Evolutionary conservation across 305 asterid species (phyloP).

Genomic region (Fraxinus dipetala): DNA sequence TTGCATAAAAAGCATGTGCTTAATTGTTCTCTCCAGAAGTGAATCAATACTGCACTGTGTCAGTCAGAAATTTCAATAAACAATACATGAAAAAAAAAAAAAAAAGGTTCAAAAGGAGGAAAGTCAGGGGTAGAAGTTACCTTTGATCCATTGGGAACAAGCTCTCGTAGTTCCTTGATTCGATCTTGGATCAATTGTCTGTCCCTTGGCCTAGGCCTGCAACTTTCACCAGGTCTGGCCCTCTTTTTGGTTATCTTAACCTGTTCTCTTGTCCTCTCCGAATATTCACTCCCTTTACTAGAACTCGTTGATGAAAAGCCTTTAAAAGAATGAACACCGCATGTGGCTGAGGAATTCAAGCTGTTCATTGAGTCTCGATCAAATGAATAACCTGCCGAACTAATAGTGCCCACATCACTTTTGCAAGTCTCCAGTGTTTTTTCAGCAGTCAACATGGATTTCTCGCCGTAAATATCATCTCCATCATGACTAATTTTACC

Average conservation of each 20-base stretch:
- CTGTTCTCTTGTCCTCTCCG: slow-evolving; percentile 56
- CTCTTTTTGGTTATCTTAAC: slow-evolving; percentile 64
- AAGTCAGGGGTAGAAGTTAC: slow-evolving; percentile 33
- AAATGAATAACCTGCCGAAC: slow-evolving; percentile 74
- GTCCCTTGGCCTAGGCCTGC: slow-evolving; percentile 96
- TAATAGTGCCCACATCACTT: slow-evolving; percentile 56
- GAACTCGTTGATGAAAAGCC: slow-evolving; percentile 70
- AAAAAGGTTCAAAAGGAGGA: slow-evolving; percentile 13
- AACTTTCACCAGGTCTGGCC: slow-evolving; percentile 88
- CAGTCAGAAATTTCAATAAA: slow-evolving; percentile 47
- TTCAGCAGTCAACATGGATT: slow-evolving; percentile 56
- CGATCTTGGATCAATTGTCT: slow-evolving; percentile 98
- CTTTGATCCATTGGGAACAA: slow-evolving; percentile 90
- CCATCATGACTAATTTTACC: slow-evolving; percentile 57
- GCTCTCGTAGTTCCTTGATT: slow-evolving; percentile 87
- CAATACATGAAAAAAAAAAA: background rate
- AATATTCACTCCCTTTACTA: slow-evolving; percentile 65
- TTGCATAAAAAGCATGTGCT: slow-evolving; percentile 89
- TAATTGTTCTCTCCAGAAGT: slow-evolving; percentile 80
- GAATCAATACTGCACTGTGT: slow-evolving; percentile 97
- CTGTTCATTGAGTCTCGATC: slow-evolving; percentile 59
- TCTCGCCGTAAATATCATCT: slow-evolving; percentile 37
- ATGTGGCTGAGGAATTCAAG: slow-evolving; percentile 61
- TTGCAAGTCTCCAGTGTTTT: slow-evolving; percentile 48
- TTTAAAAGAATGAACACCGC: slow-evolving; percentile 47